Base-by-base conservation (phyloP, 306 rosid species). In the Medicago ruthenica region DNA sequence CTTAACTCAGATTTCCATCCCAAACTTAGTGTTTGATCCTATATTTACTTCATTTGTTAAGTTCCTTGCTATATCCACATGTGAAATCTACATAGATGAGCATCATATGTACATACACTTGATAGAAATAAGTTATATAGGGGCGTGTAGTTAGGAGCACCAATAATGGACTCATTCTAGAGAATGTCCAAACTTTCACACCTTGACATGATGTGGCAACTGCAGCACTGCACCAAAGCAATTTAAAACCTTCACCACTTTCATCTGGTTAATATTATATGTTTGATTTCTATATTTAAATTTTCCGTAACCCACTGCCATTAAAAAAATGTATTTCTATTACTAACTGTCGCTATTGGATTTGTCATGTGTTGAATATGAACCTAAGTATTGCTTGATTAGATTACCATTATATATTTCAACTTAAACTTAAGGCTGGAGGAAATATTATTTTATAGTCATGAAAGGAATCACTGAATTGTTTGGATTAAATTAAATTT, bases 11-110 rank as follows among this genome's bases (percentile, higher is more conserved):
- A 84, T 64, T 90, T 90, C 83, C 90, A 71, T 20, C 92, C 96
- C 68, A 92, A 92, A 71, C 93, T 94, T 44, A 90, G 97, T 74
- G 83, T 94, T 58, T 91, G 87, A 88, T 73, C 68, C 42, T 7
- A 39, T 41, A 14, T 48, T 68, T 55, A 44, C n/a, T 45, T 63
- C 73, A 10, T 51, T 17, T 18, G 21, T 67, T 59, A 59, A 45
- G 66, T 67, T 47, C 66, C 64, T 71, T 48, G 24, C n/a, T 65
- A 47, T 64, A 41, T 47, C n/a, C 50, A 55, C 72, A 48, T 3
- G 31, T 67, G 53, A 61, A 21, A 45, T 22, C 53, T n/a, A 9
- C 66, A 60, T 37, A 37, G 58, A 39, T n/a, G 57, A 21, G 71
- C 20, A 10, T 60, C 16, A 0, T 54, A 39, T 65, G 37, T 70